These are phyloP conservation scores for Globisporangium acanthophoron DNA, from an alignment of 352 stramenopile genomes.

Conservation along the genomic window DNA sequence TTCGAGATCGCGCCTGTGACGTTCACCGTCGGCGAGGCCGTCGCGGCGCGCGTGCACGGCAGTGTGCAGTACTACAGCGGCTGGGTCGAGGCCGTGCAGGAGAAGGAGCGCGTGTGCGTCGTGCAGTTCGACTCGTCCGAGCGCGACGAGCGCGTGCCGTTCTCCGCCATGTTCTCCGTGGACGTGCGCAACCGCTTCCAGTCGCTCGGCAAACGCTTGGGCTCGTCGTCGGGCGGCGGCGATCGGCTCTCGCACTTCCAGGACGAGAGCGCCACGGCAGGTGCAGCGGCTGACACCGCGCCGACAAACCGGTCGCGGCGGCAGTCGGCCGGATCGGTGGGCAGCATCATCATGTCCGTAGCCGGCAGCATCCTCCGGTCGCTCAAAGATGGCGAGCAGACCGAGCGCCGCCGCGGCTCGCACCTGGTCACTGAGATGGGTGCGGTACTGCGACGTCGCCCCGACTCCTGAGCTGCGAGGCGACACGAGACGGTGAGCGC, in stretches of 20 bases:
- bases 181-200: conserved; percentile 42
- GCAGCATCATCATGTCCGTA: conserved; percentile 60
- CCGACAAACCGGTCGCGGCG: conserved; percentile 11
- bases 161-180: conserved; percentile 65
- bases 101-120: conserved; percentile 53
- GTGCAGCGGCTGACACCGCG: conserved; percentile 1
- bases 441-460: conserved; percentile 11
- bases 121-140: conserved; percentile 72
- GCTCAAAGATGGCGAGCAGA: conserved; percentile 22
- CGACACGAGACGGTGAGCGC: too few species aligned
- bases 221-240: conserved; percentile 33
- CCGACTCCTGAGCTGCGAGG: not conserved
- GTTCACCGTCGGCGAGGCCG: conserved; percentile 50
- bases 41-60: conserved; percentile 55
- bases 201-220: conserved; percentile 26
- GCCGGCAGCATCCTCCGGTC: conserved; percentile 40
- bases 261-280: conserved; percentile 8
- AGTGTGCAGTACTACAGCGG: conserved; percentile 57
- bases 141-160: conserved; percentile 50
- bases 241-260: conserved; percentile 9
- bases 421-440: conserved; percentile 39
- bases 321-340: conserved; percentile 47
- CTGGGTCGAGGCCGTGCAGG: conserved; percentile 42
- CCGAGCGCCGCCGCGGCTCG: conserved; percentile 34
- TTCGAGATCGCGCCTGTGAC: conserved; percentile 54